Percentiles rank a stretch among this genome's conserved stretches.
Evolutionary conservation across 31 red algal species (phyloP).

Genomic region (Asparagopsis taxiformis): DNA sequence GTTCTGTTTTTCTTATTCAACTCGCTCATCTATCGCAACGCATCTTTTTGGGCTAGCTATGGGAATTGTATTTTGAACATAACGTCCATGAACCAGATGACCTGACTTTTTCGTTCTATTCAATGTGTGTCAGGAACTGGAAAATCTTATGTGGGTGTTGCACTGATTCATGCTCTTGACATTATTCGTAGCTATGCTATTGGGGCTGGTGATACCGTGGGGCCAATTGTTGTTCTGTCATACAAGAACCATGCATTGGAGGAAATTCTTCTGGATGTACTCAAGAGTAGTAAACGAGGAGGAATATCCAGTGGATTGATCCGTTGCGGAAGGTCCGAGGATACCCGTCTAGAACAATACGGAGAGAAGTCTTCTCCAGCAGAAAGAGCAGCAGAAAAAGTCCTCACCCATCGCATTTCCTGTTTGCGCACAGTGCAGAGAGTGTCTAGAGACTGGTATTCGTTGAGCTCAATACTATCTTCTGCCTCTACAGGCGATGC

Average conservation of each 20-base stretch:
- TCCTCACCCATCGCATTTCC: conserved; percentile 13
- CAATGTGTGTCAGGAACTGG: no score
- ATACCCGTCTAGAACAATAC: conserved; percentile 1
- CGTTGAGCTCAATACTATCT: no score
- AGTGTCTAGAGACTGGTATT: conserved; percentile 6
- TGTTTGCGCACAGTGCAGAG: conserved; percentile 14
- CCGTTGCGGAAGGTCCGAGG: conserved; percentile 35
- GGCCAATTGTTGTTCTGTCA: conserved; percentile 42
- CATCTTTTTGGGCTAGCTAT: no score
- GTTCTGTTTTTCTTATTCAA: no score
- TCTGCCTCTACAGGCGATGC: conserved; percentile 29
- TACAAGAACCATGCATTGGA: conserved; percentile 74
- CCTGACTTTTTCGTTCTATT: no score
- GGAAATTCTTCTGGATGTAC: conserved; percentile 43
- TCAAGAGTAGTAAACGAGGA: conserved; percentile 16
- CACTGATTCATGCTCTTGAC: conserved; percentile 32
- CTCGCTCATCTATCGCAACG: no score
- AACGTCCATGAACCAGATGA: no score
- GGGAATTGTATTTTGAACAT: no score
- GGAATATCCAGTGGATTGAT: conserved; percentile 14
- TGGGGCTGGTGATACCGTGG: conserved; percentile 8
- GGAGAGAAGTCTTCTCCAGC: conserved; percentile 1
- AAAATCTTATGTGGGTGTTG: conserved; percentile 54
- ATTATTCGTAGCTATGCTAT: conserved; percentile 18
- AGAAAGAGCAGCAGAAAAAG: conserved; percentile 12